Evolutionary conservation across 495 filamentous ascomycete genomes (phyloP).

Genomic region (Penicillium tannophilum): DNA sequence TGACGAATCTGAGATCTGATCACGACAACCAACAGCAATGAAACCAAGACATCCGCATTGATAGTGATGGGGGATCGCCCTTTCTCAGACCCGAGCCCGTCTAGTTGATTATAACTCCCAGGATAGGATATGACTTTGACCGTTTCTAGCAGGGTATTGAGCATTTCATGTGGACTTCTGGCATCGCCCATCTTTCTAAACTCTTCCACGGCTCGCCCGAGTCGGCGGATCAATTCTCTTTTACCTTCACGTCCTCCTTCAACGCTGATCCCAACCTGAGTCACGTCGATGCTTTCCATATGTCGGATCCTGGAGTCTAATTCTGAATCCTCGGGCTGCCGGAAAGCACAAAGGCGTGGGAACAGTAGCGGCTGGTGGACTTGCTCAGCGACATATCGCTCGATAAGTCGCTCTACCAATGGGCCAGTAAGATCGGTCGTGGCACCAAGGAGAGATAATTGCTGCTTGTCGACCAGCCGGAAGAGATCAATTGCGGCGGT

Average conservation of each 20-base stretch:
- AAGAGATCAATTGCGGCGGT: constrained; percentile 95
- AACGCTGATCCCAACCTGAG: constrained; percentile 86
- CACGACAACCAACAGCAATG: constrained; percentile 86
- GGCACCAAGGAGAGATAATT: constrained; percentile 85
- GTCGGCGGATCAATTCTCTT: constrained; percentile 67
- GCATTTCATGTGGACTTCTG: constrained; percentile 91
- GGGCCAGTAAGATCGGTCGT: constrained; percentile 94
- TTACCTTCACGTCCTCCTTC: constrained; percentile 72
- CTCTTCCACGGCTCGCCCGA: constrained; percentile 79
- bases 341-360: constrained; percentile 76
- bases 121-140: constrained; percentile 76
- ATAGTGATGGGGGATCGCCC: constrained; percentile 68
- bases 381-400: constrained; percentile 93
- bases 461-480: constrained; percentile 91
- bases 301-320: constrained; percentile 86
- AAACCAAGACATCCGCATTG: constrained; percentile 95
- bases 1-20: constrained; percentile 89
- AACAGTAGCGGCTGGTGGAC: constrained; percentile 85
- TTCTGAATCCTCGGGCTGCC: constrained; percentile 82
- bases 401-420: constrained; percentile 88
- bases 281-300: constrained; percentile 92
- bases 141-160: constrained; percentile 82
- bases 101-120: constrained; percentile 38
- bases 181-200: constrained; percentile 86
- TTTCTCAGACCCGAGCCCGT: constrained; percentile 57